phyloP scores from a whole-genome alignment of 306 rosid genomes.

The Macrotyloma uniflorum region DNA sequence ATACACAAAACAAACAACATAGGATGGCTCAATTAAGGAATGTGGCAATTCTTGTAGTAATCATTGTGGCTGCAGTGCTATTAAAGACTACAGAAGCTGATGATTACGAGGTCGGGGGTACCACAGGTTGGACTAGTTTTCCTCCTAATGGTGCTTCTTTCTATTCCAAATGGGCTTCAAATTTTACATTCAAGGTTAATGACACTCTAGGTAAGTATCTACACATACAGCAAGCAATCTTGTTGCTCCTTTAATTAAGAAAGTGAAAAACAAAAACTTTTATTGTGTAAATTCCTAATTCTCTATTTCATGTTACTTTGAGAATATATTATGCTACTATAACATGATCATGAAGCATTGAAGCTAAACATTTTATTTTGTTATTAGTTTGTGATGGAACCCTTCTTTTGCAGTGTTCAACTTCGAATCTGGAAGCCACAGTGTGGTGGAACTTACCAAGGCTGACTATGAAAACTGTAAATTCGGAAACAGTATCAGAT shows the following conservation, averaged over 20 bases:
- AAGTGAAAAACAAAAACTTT: not conserved
- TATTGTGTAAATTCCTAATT: not conserved
- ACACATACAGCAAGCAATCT: not conserved
- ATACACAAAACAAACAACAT: not conserved
- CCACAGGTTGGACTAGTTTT: constrained; percentile 48
- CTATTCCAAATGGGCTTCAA: constrained; percentile 50
- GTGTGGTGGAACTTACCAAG: constrained; percentile 26
- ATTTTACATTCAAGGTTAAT: constrained; percentile 26
- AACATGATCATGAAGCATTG: not conserved
- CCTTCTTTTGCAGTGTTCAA: constrained; percentile 42
- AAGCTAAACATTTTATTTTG: not conserved
- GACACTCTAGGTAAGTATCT: constrained; percentile 47
- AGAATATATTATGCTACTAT: not conserved
- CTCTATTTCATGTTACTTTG: not conserved
- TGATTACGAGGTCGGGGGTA: constrained; percentile 43
- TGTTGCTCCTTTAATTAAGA: not conserved
- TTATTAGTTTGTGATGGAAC: not conserved
- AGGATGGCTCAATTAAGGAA: constrained; percentile 37
- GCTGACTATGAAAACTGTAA: constrained; percentile 30
- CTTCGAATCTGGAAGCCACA: constrained; percentile 44
- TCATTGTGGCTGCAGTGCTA: not conserved
- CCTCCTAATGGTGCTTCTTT: constrained; percentile 44
- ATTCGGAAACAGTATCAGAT: not conserved
- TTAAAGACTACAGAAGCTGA: constrained; percentile 33
- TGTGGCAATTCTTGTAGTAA: constrained; percentile 14